phyloP scores from a whole-genome alignment of 352 stramenopile species.

The Phytophthora pseudosyringae region DNA sequence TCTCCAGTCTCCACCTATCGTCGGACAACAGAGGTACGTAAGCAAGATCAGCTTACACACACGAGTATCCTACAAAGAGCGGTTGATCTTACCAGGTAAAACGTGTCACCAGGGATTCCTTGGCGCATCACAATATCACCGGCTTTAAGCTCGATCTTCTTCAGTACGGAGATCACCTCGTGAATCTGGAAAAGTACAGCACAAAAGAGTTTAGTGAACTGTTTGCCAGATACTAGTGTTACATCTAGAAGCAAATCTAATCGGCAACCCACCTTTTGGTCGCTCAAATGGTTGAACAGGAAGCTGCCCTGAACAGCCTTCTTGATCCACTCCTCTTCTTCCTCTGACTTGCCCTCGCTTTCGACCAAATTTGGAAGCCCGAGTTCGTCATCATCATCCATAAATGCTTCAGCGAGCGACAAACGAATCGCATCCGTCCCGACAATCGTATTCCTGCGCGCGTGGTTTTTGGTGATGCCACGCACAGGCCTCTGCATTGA shows the following conservation, averaged over 20 bases:
- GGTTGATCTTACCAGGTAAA: constrained; percentile 86
- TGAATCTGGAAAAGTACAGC: constrained; percentile 46
- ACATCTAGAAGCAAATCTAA: not conserved
- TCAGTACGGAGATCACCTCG: constrained; percentile 90
- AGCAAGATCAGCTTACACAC: not conserved
- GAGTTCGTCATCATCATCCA: constrained; percentile 39
- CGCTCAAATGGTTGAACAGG: constrained; percentile 92
- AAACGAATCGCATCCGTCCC: constrained; percentile 85
- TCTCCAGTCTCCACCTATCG: constrained; percentile 72
- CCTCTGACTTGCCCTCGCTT: constrained; percentile 67
- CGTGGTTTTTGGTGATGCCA: constrained; percentile 68
- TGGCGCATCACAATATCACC: constrained; percentile 93
- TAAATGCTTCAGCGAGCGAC: constrained; percentile 67
- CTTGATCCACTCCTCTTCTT: constrained; percentile 87
- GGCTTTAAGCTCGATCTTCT: constrained; percentile 77
- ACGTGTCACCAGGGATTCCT: constrained; percentile 92
- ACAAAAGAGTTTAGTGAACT: not conserved
- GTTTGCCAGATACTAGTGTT: not conserved
- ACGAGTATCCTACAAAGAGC: not conserved
- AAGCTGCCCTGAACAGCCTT: constrained; percentile 92
- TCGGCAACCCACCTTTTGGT: constrained; percentile 67
- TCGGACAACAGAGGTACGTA: not conserved
- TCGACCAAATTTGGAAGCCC: constrained; percentile 36
- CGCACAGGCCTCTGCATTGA: constrained; percentile 87
- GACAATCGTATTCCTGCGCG: constrained; percentile 81